Conservation (phyloP, 495 filamentous ascomycete species). For the Xanthoparmelia taractica region DNA sequence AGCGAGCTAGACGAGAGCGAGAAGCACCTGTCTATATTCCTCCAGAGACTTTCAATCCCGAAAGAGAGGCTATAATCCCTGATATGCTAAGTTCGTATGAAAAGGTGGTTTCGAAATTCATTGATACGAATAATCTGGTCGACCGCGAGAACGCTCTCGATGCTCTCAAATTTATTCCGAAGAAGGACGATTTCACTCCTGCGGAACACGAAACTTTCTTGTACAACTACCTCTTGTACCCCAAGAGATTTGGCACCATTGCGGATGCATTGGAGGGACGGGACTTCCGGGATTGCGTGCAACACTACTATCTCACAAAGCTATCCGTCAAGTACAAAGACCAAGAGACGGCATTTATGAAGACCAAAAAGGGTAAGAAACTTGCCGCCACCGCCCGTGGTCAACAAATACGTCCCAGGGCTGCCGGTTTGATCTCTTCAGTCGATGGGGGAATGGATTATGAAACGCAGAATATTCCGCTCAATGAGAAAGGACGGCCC, state of each 20-base stretch:
- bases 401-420: constrained; percentile 50
- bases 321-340: constrained; percentile 73
- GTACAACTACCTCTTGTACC: constrained; percentile 66
- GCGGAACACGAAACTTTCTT: constrained; percentile 74
- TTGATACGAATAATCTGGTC: constrained; percentile 65
- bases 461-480: constrained; percentile 44
- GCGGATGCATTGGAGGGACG: constrained; percentile 63
- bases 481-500: constrained; percentile 63
- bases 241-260: constrained; percentile 91
- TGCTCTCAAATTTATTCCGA: constrained; percentile 65
- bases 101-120: constrained; percentile 47
- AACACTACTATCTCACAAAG: constrained; percentile 95
- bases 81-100: constrained; percentile 58
- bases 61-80: constrained; percentile 79
- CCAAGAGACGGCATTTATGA: constrained; percentile 42
- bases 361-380: constrained; percentile 49
- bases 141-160: constrained; percentile 57
- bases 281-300: constrained; percentile 77
- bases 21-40: constrained; percentile 54
- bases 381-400: constrained; percentile 36
- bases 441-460: constrained; percentile 49
- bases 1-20: constrained; percentile 58
- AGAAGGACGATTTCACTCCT: constrained; percentile 72
- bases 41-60: constrained; percentile 49
- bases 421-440: constrained; percentile 69